Percentiles rank a stretch among this genome's conserved stretches.
phyloP scores from a whole-genome alignment of 2,329 filamentous ascomycete genomes.

The Cladorrhinum sp. region DNA sequence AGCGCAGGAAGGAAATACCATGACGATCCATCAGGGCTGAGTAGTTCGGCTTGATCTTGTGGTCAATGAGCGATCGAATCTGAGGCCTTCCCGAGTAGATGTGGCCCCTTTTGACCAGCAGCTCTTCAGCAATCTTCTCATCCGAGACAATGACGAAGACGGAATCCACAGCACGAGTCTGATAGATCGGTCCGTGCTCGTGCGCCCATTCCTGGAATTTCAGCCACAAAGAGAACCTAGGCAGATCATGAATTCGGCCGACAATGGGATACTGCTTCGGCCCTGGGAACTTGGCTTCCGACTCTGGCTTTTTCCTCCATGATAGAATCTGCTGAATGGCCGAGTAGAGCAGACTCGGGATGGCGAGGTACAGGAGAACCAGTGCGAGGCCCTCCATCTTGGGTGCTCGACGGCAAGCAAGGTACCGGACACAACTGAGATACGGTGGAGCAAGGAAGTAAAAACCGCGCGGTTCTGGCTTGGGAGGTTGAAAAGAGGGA shows the following conservation, averaged over 20 bases:
- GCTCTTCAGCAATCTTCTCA: conserved; percentile 46
- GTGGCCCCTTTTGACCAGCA: conserved; percentile 48
- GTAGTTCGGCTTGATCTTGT: conserved; percentile 47
- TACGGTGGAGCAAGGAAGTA: neutral
- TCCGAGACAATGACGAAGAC: conserved; percentile 46
- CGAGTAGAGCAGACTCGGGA: conserved; percentile 44
- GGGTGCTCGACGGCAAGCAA: conserved; percentile 1
- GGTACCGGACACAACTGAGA: neutral
- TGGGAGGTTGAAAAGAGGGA: neutral
- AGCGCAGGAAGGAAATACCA: conserved; percentile 33
- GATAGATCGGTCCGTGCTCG: conserved; percentile 42
- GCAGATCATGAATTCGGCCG: conserved; percentile 48
- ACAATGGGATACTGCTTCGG: conserved; percentile 47
- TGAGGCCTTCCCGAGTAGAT: conserved; percentile 50
- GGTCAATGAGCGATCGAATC: conserved; percentile 47
- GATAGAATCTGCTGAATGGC: conserved; percentile 38
- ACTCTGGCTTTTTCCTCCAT: conserved; percentile 32
- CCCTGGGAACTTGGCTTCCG: conserved; percentile 40
- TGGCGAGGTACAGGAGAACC: conserved; percentile 43
- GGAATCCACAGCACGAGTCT: conserved; percentile 39
- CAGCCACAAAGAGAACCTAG: conserved; percentile 46
- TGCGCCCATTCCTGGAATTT: conserved; percentile 50
- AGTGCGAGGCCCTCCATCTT: conserved; percentile 41
- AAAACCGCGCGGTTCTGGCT: neutral
- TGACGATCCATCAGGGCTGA: conserved; percentile 50